These are phyloP conservation scores for Epichloe gansuensis DNA, from an alignment of 2,329 filamentous ascomycete genomes.

Conservation along the genomic window DNA sequence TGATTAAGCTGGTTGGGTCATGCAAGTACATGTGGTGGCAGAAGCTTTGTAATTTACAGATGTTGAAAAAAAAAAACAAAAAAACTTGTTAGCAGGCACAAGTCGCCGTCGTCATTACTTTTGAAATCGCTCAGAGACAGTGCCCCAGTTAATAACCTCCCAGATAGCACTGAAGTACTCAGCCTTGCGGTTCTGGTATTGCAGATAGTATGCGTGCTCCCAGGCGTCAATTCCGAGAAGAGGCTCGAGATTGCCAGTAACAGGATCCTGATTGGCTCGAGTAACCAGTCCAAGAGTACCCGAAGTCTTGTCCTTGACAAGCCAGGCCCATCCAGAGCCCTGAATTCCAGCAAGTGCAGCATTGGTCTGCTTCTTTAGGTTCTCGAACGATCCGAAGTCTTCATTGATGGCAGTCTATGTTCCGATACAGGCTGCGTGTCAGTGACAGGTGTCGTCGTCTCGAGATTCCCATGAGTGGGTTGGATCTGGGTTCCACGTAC, in stretches of 20 bases:
- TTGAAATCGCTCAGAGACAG: constrained; percentile 64
- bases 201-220: constrained; percentile 93
- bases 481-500: constrained; percentile 16
- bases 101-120: constrained; percentile 23
- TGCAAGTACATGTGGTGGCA: neutral
- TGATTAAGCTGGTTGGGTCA: too few relatives aligned
- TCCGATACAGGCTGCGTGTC: neutral
- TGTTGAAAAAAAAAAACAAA: neutral
- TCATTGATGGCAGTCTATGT: constrained; percentile 44
- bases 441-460: constrained; percentile 27
- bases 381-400: constrained; percentile 55
- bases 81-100: neutral
- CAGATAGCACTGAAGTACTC: constrained; percentile 91
- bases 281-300: constrained; percentile 54
- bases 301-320: constrained; percentile 58
- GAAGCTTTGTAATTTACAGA: constrained; percentile 4
- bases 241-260: constrained; percentile 70
- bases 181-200: constrained; percentile 94
- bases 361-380: constrained; percentile 56
- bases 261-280: constrained; percentile 79
- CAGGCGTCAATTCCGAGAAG: constrained; percentile 86
- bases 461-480: constrained; percentile 5
- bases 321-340: constrained; percentile 85
- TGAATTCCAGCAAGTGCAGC: constrained; percentile 62
- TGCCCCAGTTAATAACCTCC: constrained; percentile 95